These are phyloP conservation scores for Ustilago nuda DNA, from an alignment of 1,284 basidiomycete genomes.

Conservation along the genomic window DNA sequence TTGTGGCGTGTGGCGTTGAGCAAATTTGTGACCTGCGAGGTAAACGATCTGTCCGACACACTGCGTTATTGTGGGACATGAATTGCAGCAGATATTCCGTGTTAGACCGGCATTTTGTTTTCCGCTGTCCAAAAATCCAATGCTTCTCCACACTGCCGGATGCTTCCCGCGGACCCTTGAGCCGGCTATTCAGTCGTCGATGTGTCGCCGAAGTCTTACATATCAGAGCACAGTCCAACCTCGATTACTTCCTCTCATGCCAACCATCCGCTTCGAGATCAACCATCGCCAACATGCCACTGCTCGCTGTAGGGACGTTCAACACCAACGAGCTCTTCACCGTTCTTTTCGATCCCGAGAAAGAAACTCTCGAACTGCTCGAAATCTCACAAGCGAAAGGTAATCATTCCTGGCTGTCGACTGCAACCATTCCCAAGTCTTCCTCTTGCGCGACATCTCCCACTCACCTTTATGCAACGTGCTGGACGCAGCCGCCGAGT, in stretches of 20 bases:
- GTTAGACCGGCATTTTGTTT: neutral
- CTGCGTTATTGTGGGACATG: neutral
- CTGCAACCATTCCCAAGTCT: constrained; percentile 21
- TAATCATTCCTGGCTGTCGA: constrained; percentile 56
- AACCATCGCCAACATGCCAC: constrained; percentile 18
- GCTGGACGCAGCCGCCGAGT: constrained; percentile 53
- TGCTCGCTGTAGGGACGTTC: constrained; percentile 51
- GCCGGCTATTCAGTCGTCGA: constrained; percentile 18
- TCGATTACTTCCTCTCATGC: neutral
- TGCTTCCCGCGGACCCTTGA: constrained; percentile 22
- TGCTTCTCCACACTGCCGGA: constrained; percentile 4
- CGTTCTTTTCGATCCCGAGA: constrained; percentile 36
- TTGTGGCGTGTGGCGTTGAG: neutral
- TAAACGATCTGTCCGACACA: neutral
- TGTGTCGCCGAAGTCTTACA: constrained; percentile 20
- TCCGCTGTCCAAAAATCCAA: neutral
- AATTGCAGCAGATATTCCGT: neutral
- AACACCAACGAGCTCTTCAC: constrained; percentile 56
- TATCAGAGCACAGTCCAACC: neutral
- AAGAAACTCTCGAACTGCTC: constrained; percentile 35
- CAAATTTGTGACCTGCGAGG: too few relatives aligned
- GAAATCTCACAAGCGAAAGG: constrained; percentile 41
- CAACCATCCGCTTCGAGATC: neutral
- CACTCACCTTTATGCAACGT: constrained; percentile 50
- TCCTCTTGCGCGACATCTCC: neutral